Base-by-base conservation (phyloP, 148 eudicot genomes). In the Tetragonia tetragonoides region DNA sequence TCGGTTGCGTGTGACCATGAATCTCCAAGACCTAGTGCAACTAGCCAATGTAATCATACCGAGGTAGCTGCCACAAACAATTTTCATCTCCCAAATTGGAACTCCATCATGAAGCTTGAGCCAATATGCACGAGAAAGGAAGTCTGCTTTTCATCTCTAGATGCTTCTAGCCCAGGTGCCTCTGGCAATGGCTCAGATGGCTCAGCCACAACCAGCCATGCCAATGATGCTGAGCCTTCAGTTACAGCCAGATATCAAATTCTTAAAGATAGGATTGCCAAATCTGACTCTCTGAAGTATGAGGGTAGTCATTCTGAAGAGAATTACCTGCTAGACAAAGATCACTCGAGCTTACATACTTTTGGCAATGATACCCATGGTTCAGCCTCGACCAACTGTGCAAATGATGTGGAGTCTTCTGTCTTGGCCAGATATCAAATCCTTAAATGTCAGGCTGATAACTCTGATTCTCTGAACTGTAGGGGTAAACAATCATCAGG, bases 171-270 rank as follows among this genome's bases (percentile, higher is more conserved):
- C 10, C 68, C 57, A 28, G 64, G 60, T 44, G 17, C 23, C 14
- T 24, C 60, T 54, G 44, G 67, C 28, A 78, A n/a, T 67, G 82
- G 72, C 57, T 37, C 68, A 10, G 49, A 41, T 44, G 66, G 44
- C 56, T 66, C 47, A 42, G 60, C 65, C 65, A 59, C 72, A 65
- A 7, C 66, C 37, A 54, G 54, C 77, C 68, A 78, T 68, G 79
- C 38, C 72, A 81, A 83, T 79, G 88, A 83, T 71, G 77, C 78
- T 69, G 94, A 88, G 62, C 68, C 85, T 73, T 87, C 89, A 12
- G 88, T 88, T 23, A 81, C 86, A 86, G 85, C 89, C 57, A 80
- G 93, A 78, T 87, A 87, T 60, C 83, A 88, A 73, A 85, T 88
- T 74, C 86, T 86, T 59, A 86, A 80, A 72, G 37, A 78, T 42